A percentile compares a stretch with the other conserved stretches of the same genome.
Conservation (phyloP, 2,329 filamentous ascomycete species). For the Fusarium dlaminii region DNA sequence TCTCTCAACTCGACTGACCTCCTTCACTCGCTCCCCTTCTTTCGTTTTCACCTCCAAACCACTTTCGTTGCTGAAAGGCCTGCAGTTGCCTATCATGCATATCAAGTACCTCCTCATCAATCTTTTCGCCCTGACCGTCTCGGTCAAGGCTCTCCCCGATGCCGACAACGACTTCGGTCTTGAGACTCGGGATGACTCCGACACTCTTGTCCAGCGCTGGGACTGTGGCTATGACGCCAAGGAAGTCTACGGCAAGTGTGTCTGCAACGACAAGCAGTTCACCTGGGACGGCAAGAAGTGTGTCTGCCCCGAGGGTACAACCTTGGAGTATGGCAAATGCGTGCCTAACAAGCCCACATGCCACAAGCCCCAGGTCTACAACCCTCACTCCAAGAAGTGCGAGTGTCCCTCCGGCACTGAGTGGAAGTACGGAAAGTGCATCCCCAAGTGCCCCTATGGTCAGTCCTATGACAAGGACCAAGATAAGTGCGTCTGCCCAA, state of each 20-base stretch:
- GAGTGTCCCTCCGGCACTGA: background rate
- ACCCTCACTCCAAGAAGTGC: slow-evolving; percentile 10
- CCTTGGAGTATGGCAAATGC: slow-evolving; percentile 12
- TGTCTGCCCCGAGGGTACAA: slow-evolving; percentile 3
- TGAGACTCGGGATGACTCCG: slow-evolving; percentile 23
- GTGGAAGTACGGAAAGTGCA: slow-evolving; percentile 19
- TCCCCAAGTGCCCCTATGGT: background rate
- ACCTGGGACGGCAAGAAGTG: slow-evolving; percentile 10
- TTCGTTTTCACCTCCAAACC: background rate
- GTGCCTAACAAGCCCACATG: slow-evolving; percentile 2
- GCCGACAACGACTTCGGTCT: slow-evolving; percentile 28
- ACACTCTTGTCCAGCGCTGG: slow-evolving; percentile 9
- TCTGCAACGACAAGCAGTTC: slow-evolving; percentile 1
- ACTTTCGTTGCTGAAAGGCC: slow-evolving; percentile 30
- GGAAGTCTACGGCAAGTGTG: slow-evolving; percentile 27
- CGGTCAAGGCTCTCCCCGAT: slow-evolving; percentile 34
- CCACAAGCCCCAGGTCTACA: slow-evolving; percentile 2
- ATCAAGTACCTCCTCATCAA: slow-evolving; percentile 34
- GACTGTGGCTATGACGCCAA: slow-evolving; percentile 22
- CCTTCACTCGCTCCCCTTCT: slow-evolving; percentile 16
- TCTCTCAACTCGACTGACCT: slow-evolving; percentile 17
- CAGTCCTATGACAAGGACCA: slow-evolving; percentile 1
- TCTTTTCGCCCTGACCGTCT: slow-evolving; percentile 27
- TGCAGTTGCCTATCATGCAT: slow-evolving; percentile 33
- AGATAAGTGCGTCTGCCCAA: slow-evolving; percentile 6